Base-by-base conservation (phyloP, 2,329 filamentous ascomycete genomes). In the Parasarocladium wereldwijsianum region DNA sequence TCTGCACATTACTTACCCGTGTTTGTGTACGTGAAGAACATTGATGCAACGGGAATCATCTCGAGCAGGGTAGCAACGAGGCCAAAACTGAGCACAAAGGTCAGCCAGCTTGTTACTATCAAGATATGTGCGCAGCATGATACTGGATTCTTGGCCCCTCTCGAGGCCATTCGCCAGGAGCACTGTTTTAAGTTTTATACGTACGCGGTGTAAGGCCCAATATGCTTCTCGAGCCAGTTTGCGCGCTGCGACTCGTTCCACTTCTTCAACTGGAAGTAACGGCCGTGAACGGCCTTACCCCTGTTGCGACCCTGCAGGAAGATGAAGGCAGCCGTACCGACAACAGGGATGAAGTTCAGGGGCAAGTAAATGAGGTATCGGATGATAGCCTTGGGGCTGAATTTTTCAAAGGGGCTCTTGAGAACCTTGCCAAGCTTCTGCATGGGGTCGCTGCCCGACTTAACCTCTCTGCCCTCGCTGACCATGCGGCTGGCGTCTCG, bases 191-290 rank as follows among this genome's bases (percentile, higher is more conserved):
- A 7, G 22, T 7, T 13, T 8, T 29, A 17, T 20, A 63, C 74
- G 54, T 58, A 90, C 80, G 79, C 74, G 8, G 83, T 81, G 56
- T 93, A 94, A 13, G 80, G 76, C 5, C 71, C 82, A 34, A 68
- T 64, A 40, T 85, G 70, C 43, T 70, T 61, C 40, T 74, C 61
- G 14, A 93, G 58, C 64, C 77, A 92, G 28, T 74, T 64, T 26
- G 71, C 64, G 43, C 62, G 69, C 51, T 83, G 68, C 8, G 59
- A 58, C 17, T 62, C 54, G 24, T 69, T 70, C 83, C 84, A 93
- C 27, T 71, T 70, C 58, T 94, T 96, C 37, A 96, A 64, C 58
- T 93, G 82, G 51, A 93, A 94, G 55, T 93, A 94, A 55, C 90
- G 17, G 22, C 55, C 58, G 36, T 75, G 70, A 23, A 68, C 61